Base-by-base conservation (phyloP, 1,284 basidiomycete species). In the Ustilago nuda region DNA sequence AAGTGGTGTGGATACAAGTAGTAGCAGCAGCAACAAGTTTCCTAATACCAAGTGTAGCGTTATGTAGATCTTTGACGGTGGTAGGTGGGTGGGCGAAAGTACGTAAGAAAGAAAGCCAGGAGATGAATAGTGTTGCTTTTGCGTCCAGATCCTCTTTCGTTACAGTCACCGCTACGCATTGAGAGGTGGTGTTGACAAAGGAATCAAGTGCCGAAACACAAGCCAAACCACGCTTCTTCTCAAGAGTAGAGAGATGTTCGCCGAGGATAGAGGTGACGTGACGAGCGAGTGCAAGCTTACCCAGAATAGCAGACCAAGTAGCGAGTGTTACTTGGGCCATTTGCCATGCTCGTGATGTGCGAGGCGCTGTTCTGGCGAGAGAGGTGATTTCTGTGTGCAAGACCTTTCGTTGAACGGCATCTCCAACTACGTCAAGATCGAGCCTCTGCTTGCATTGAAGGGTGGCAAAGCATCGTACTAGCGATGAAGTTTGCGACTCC, bases 41-140 rank as follows among this genome's bases (percentile, higher is more conserved):
- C 13, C 72, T 50, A 9, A 71, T 41, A 27, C 56, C 37, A 41
- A 70, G 51, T 23, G 72, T 67, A 5, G 67, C 64, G 8, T 39
- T 17, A 46, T 70, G 61, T 35, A 75, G 27, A 2, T 50, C 41
- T 9, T 27, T 45, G 37, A 52, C n/a, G 17, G 51, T 48, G 11
- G 64, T 57, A 0, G 41, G 58, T 6, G 50, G 48, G n/a, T 61
- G 53, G 13, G 73, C 65, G 23, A 76, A 70, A 1, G 65, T 60
- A 19, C 80, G 78, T n/a, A 82, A 48, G 76, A 80, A 82, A 1
- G 53, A 45, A 17, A 82, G n/a, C 80, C 80, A 82, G 19, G 59
- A 59, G 12, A 82, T 66, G 53, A 77, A 66, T 5, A 80, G 55
- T 30, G 58, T 64, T 33, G 80, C 79, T 30, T 74, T 61, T 9